phyloP scores from a whole-genome alignment of 805 yeast genomes.

The Saturnispora hagleri region DNA sequence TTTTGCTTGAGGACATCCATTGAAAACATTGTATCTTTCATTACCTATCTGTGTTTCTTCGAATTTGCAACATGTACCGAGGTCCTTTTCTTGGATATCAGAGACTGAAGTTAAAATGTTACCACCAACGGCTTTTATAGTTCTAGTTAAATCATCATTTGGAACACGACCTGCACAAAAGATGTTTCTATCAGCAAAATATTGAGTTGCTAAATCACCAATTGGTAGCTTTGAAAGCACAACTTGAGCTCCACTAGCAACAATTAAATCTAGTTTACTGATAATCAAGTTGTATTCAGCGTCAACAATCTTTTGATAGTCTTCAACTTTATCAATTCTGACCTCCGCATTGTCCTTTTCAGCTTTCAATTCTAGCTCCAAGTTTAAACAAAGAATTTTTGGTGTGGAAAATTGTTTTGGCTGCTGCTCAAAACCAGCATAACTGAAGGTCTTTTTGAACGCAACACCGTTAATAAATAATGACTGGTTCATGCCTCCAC shows the following conservation, averaged over 20 bases:
- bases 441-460: slow-evolving; percentile 92
- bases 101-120: slow-evolving; percentile 69
- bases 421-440: slow-evolving; percentile 98
- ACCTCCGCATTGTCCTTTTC: slow-evolving; percentile 99
- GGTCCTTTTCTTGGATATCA: slow-evolving; percentile 52
- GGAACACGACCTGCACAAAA: slow-evolving; percentile 97
- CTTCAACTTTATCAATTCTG: slow-evolving; percentile 84
- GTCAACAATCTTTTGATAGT: slow-evolving; percentile 92
- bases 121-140: slow-evolving; percentile 91
- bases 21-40: slow-evolving; percentile 87
- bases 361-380: slow-evolving; percentile 93
- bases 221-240: slow-evolving; percentile 92
- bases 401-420: slow-evolving; percentile 80
- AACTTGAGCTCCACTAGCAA: slow-evolving; percentile 80
- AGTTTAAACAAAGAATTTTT: slow-evolving; percentile 73
- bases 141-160: slow-evolving; percentile 84
- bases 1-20: slow-evolving; percentile 85
- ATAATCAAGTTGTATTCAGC: slow-evolving; percentile 98
- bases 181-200: slow-evolving; percentile 89
- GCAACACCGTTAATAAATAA: slow-evolving; percentile 89
- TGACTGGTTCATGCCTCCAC: slow-evolving; percentile 95
- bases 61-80: slow-evolving; percentile 78
- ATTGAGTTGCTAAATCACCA: slow-evolving; percentile 98
- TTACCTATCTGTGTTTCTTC: slow-evolving; percentile 96
- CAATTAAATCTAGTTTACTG: slow-evolving; percentile 75